Conservation (phyloP, 1,284 basidiomycete species). For the Tilletia indica region DNA sequence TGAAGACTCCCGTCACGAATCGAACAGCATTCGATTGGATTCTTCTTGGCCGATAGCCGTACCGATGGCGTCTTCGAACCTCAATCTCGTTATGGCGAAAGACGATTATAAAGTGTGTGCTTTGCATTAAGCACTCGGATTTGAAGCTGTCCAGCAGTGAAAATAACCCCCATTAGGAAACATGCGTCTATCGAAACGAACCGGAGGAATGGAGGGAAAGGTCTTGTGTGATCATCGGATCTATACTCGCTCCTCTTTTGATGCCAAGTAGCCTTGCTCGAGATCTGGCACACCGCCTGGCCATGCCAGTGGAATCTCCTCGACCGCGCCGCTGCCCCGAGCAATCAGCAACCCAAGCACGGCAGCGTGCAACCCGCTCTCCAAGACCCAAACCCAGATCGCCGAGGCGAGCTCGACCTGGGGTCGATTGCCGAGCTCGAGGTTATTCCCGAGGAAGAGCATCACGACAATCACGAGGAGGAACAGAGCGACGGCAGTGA, state of each 20-base stretch:
- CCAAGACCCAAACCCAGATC: background rate
- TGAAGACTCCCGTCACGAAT: too few relatives aligned
- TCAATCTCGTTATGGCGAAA: too few relatives aligned
- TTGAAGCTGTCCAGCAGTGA: too few relatives aligned
- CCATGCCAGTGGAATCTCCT: constrained; percentile 4
- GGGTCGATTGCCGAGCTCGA: constrained; percentile 1
- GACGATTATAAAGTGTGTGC: too few relatives aligned
- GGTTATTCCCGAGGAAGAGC: background rate
- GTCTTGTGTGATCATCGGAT: too few relatives aligned
- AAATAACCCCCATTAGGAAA: too few relatives aligned
- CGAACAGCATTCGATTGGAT: too few relatives aligned
- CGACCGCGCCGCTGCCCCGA: constrained; percentile 2
- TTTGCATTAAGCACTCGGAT: too few relatives aligned
- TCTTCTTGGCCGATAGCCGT: too few relatives aligned
- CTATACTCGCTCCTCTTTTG: background rate
- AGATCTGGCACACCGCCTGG: constrained; percentile 4
- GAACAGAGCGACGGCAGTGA: constrained; percentile 4
- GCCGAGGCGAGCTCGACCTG: background rate
- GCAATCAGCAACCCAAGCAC: constrained; percentile 4
- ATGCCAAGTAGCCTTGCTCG: background rate
- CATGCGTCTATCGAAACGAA: too few relatives aligned
- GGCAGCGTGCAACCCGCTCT: background rate
- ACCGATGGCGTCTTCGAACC: too few relatives aligned
- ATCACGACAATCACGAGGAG: background rate
- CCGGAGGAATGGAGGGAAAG: too few relatives aligned